These are phyloP conservation scores for Cryptosporidium tyzzeri DNA, from an alignment of 169 alveolate genomes.

Conservation along the genomic window DNA sequence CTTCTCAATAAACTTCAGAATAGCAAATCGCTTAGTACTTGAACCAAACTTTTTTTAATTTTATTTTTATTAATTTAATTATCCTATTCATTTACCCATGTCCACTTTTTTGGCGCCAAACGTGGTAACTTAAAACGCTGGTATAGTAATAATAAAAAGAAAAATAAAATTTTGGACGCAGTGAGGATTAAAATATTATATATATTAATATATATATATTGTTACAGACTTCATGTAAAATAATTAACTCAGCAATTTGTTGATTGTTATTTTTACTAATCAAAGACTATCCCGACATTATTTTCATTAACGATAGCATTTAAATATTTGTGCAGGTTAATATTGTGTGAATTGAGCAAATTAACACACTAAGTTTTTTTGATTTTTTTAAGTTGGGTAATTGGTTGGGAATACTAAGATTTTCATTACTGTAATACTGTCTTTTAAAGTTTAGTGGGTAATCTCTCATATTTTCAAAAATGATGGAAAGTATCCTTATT, in stretches of 20 bases:
- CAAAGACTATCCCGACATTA: background rate
- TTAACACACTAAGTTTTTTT: background rate
- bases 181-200: background rate
- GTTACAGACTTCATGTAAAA: too few relatives aligned
- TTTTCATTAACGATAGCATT: background rate
- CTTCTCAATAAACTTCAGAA: background rate
- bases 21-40: background rate
- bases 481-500: slow-evolving; percentile 61
- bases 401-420: background rate
- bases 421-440: too few relatives aligned
- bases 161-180: background rate
- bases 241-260: background rate
- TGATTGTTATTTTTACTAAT: too few relatives aligned
- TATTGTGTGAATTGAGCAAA: background rate
- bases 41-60: background rate
- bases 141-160: background rate
- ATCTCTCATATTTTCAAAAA: background rate
- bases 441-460: background rate
- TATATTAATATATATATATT: too few relatives aligned
- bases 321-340: background rate
- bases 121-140: background rate
- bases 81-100: background rate
- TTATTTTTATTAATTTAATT: background rate
- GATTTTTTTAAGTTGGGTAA: background rate
- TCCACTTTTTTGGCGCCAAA: slow-evolving; percentile 31